Conservation (phyloP, 2,329 filamentous ascomycete genomes). For the Aplosporella prunicola region DNA sequence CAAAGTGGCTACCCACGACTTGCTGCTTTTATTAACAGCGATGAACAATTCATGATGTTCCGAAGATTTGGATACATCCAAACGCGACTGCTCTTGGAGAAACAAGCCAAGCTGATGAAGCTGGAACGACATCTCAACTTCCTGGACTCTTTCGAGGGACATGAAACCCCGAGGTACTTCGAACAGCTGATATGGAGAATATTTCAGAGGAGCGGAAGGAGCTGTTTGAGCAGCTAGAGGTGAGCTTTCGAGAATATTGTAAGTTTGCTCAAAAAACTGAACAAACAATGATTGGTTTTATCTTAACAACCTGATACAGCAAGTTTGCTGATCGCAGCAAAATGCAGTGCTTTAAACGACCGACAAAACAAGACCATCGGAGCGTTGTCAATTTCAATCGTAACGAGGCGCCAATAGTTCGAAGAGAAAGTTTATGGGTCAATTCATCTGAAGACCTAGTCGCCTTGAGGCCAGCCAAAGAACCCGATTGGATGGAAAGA, state of each 20-base stretch:
- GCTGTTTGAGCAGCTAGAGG: not conserved
- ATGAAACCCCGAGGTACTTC: no score
- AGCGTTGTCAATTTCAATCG: no score
- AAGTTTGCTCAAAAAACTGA: not conserved
- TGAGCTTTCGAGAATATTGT: not conserved
- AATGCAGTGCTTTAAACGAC: not conserved
- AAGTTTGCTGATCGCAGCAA: not conserved
- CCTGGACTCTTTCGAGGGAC: not conserved
- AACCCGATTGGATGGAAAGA: conserved; percentile 32
- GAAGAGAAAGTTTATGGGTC: no score
- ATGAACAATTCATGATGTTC: conserved; percentile 34
- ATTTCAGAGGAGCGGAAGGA: not conserved
- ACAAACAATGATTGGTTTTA: no score
- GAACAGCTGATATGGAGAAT: not conserved
- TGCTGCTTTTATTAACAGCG: conserved; percentile 32
- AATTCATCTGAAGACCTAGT: conserved; percentile 37
- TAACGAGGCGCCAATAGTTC: conserved; percentile 23
- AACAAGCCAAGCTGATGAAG: conserved; percentile 18
- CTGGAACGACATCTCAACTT: conserved; percentile 13
- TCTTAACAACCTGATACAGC: not conserved
- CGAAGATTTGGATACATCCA: conserved; percentile 35
- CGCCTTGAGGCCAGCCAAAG: conserved; percentile 28
- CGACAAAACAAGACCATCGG: not conserved
- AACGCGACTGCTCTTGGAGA: conserved; percentile 27
- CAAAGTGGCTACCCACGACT: conserved; percentile 29